phyloP scores from a whole-genome alignment of 2,329 filamentous ascomycete species.

The Apiospora malaysiana region DNA sequence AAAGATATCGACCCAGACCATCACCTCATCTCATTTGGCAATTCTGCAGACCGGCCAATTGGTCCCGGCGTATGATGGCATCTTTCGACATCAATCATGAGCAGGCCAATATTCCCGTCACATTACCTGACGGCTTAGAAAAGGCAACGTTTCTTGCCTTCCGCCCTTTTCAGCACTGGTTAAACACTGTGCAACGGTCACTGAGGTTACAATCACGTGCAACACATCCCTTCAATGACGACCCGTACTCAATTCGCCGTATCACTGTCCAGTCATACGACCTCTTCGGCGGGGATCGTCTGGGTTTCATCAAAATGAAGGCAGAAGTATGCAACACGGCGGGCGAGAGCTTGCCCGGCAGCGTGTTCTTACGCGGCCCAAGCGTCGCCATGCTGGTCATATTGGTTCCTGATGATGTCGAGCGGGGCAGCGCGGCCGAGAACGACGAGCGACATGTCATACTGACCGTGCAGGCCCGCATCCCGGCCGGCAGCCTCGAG shows the following conservation, averaged over 20 bases:
- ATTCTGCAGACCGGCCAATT: background rate
- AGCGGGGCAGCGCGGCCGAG: slow-evolving; percentile 35
- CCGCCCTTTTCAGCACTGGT: slow-evolving; percentile 50
- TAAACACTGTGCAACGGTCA: slow-evolving; percentile 52
- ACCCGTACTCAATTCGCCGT: slow-evolving; percentile 58
- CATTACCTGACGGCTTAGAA: slow-evolving; percentile 11
- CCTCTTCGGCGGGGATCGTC: slow-evolving; percentile 50
- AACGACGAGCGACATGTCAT: slow-evolving; percentile 58
- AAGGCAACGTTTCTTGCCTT: background rate
- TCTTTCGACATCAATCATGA: background rate
- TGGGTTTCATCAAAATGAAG: slow-evolving; percentile 64
- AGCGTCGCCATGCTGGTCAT: slow-evolving; percentile 66
- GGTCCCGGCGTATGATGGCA: background rate
- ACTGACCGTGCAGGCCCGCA: slow-evolving; percentile 64
- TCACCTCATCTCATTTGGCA: background rate
- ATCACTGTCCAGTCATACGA: slow-evolving; percentile 61
- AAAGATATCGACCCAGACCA: background rate
- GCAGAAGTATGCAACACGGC: slow-evolving; percentile 54
- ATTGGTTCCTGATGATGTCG: slow-evolving; percentile 57
- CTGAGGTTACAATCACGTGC: slow-evolving; percentile 50
- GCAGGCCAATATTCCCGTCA: slow-evolving; percentile 1
- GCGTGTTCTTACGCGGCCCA: slow-evolving; percentile 63
- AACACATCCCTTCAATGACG: slow-evolving; percentile 57
- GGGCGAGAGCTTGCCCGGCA: slow-evolving; percentile 58
- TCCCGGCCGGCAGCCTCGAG: slow-evolving; percentile 59